phyloP scores from a whole-genome alignment of 768 basidiomycete genomes.

The Psilocybe cyanescens region DNA sequence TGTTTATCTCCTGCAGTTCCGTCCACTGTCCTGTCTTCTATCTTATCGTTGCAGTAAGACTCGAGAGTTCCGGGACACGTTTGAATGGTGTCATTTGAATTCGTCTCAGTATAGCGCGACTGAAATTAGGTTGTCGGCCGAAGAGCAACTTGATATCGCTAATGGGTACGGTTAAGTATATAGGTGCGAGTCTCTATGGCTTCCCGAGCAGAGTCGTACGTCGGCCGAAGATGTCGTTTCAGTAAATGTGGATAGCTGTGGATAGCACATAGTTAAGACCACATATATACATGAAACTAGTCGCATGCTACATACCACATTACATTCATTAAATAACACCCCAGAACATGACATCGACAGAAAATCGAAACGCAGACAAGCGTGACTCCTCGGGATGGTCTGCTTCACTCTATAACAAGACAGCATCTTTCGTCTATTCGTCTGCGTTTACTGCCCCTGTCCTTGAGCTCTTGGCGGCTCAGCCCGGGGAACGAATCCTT shows the following conservation, averaged over 20 bases:
- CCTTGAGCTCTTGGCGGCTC: slow-evolving; percentile 60
- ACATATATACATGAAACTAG: neutral
- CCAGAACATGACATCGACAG: neutral
- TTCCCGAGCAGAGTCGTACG: neutral
- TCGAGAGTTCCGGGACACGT: neutral
- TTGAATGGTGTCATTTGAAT: neutral
- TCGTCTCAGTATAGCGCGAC: neutral
- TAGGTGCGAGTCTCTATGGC: too few relatives aligned
- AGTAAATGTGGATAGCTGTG: neutral
- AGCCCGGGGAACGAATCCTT: slow-evolving; percentile 70
- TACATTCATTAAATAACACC: neutral
- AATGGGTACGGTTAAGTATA: too few relatives aligned
- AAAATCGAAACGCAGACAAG: slow-evolving; percentile 12
- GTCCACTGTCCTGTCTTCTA: neutral
- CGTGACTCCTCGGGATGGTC: slow-evolving; percentile 54
- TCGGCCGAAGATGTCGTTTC: neutral
- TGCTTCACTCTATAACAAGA: slow-evolving; percentile 61
- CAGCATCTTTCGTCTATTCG: slow-evolving; percentile 72
- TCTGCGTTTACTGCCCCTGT: slow-evolving; percentile 55
- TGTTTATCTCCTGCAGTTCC: neutral
- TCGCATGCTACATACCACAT: neutral
- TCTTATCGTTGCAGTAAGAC: neutral
- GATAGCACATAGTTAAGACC: neutral
- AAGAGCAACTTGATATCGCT: neutral
- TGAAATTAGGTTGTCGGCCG: neutral